Conservation (phyloP, 2,329 filamentous ascomycete species). For the Mycosphaerella sp. region DNA sequence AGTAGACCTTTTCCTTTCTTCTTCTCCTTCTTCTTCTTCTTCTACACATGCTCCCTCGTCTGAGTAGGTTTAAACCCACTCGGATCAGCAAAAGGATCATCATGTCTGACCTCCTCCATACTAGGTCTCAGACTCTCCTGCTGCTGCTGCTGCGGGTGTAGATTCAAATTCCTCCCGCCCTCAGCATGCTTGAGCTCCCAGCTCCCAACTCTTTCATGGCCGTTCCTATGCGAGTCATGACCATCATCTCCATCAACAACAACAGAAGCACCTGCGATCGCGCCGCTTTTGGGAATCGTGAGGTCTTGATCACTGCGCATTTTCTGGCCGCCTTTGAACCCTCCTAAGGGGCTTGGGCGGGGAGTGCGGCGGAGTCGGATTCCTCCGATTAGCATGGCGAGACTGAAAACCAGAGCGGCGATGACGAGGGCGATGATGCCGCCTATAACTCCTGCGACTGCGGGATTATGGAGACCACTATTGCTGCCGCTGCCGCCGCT, state of each 20-base stretch:
- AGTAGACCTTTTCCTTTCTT: too few relatives aligned
- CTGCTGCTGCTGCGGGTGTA: neutral
- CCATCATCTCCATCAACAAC: constrained; percentile 24
- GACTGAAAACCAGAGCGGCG: constrained; percentile 38
- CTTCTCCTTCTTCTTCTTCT: too few relatives aligned
- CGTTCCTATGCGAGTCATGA: constrained; percentile 23
- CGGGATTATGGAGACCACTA: neutral
- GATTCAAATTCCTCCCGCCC: constrained; percentile 24
- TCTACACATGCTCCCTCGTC: constrained; percentile 46
- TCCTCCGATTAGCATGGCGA: constrained; percentile 42
- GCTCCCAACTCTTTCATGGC: constrained; percentile 51
- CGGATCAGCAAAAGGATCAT: constrained; percentile 33
- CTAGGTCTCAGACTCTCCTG: constrained; percentile 35
- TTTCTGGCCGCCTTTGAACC: constrained; percentile 53
- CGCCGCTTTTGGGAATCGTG: constrained; percentile 41
- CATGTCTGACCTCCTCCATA: constrained; percentile 36
- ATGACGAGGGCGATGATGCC: constrained; percentile 48
- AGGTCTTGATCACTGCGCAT: constrained; percentile 51
- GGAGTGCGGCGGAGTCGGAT: constrained; percentile 41
- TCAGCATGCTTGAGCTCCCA: constrained; percentile 49
- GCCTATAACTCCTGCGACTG: constrained; percentile 50
- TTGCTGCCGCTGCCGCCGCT: too few relatives aligned
- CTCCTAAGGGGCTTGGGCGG: constrained; percentile 38
- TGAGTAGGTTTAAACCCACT: constrained; percentile 39
- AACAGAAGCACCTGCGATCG: constrained; percentile 31